phyloP scores from a whole-genome alignment of 768 basidiomycete genomes.

The Psilocybe azurescens region DNA sequence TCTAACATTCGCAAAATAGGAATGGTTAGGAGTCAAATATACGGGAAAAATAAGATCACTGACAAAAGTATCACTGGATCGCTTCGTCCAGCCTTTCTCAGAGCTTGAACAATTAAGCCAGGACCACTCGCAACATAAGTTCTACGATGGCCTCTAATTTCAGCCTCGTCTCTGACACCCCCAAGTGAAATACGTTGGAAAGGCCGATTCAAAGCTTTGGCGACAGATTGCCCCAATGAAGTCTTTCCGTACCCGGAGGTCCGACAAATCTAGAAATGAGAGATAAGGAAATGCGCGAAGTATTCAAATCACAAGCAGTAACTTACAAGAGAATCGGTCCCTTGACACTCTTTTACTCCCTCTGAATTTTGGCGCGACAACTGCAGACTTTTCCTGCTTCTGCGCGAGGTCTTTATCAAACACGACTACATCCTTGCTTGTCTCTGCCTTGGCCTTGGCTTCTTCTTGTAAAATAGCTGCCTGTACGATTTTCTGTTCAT shows the following conservation, averaged over 20 bases:
- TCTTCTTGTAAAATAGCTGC: conserved; percentile 22
- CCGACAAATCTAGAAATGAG: conserved; percentile 70
- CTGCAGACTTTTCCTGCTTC: conserved; percentile 19
- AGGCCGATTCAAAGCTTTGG: conserved; percentile 79
- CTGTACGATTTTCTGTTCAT: conserved; percentile 27
- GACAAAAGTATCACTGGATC: conserved; percentile 82
- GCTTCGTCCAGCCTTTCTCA: conserved; percentile 80
- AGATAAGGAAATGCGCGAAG: conserved; percentile 8
- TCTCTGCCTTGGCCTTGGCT: conserved; percentile 22
- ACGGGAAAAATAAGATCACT: conserved; percentile 34
- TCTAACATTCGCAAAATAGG: conserved; percentile 27
- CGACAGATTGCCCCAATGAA: conserved; percentile 88
- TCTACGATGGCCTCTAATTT: conserved; percentile 57
- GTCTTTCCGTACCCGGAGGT: conserved; percentile 92
- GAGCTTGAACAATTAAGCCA: conserved; percentile 83
- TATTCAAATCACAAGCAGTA: background rate
- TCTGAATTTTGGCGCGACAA: conserved; percentile 15
- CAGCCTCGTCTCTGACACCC: conserved; percentile 92
- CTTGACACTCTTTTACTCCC: conserved; percentile 54
- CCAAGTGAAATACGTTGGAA: conserved; percentile 94
- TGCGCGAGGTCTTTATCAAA: conserved; percentile 31
- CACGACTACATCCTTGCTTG: conserved; percentile 33
- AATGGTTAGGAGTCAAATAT: background rate
- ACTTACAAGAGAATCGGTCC: conserved; percentile 74
- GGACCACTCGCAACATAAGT: conserved; percentile 94